Base-by-base conservation (phyloP, 139 green algal genomes). In the Micromonas pusilla region DNA sequence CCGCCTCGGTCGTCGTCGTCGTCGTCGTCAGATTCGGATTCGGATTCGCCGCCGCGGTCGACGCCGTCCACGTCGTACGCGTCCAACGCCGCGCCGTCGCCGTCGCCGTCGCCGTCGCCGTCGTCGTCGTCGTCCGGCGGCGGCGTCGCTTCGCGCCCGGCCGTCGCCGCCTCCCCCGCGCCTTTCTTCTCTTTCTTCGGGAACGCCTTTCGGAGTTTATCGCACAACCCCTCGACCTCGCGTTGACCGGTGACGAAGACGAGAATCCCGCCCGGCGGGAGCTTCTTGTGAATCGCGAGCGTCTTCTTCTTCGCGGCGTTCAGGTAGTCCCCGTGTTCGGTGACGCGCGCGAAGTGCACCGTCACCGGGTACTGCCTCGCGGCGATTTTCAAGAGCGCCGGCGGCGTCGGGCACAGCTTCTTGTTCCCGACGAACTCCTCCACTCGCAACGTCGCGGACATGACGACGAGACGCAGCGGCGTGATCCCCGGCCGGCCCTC, bases 221-320 rank as follows among this genome's bases (percentile, higher is more conserved):
- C 16, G 30, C 76, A 75, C 72, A 87, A 39, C n/a, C 39, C 39
- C 80, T 97, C 88, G 37, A 98, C 91, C 85, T 98, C 93, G 0
- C 86, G 67, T 82, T 96, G 92, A 2, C 93, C 93, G 0, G 94
- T 98, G 0, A 99, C 62, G 78, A 99, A 99, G 23, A 98, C 89
- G 30, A 99, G 87, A 25, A 99, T 84, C 13, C 90, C 93, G 2
- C 95, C 95, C 0, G 87, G 85, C 4, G 94, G 94, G 37, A 97
- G 87, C 71, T 92, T 84, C 16, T 82, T 52, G 85, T 98, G 93
- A 70, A 98, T 97, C 21, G 63, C 65, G 6, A 65, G 66, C 28
- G 79, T 38, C 64, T 97, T 97, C 2, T 82, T 77, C 72, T 83
- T 89, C 6, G 93, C 92, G 0, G 89, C 88, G 0, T 80, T 79